phyloP scores from a whole-genome alignment of 192 early-diverging fungal species.

The Funneliformis mosseae region DNA sequence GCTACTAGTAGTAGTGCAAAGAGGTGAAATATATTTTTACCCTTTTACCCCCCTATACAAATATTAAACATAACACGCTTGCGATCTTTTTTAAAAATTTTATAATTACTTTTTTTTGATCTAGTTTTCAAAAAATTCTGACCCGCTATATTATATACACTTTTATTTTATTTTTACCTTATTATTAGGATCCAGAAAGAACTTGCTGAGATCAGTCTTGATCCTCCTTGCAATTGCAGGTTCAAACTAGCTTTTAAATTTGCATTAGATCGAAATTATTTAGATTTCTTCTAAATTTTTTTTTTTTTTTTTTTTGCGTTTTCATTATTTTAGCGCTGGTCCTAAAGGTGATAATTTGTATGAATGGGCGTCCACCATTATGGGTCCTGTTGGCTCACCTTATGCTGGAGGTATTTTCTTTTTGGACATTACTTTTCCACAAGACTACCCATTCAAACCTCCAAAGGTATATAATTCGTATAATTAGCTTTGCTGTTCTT shows the following conservation, averaged over 20 bases:
- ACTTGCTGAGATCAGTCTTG: slow-evolving; percentile 93
- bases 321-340: slow-evolving; percentile 66
- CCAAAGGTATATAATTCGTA: slow-evolving; percentile 72
- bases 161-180: slow-evolving; percentile 7
- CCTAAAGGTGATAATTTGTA: slow-evolving; percentile 96
- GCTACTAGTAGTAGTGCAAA: slow-evolving; percentile 33
- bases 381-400: slow-evolving; percentile 86
- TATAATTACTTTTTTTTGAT: background rate
- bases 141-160: no score
- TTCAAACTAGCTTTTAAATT: slow-evolving; percentile 27
- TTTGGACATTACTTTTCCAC: slow-evolving; percentile 88
- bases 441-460: slow-evolving; percentile 95
- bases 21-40: slow-evolving; percentile 23
- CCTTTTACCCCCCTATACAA: background rate
- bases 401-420: slow-evolving; percentile 93
- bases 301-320: background rate
- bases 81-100: background rate
- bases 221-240: slow-evolving; percentile 93
- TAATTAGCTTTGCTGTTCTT: background rate
- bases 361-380: slow-evolving; percentile 95
- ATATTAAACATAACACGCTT: background rate
- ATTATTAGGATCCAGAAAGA: slow-evolving; percentile 88
- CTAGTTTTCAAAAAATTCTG: background rate
- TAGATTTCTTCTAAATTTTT: background rate
- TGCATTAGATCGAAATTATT: background rate